phyloP scores from a whole-genome alignment of 768 basidiomycete genomes.

The Gloeopeniophorella convolvens region DNA sequence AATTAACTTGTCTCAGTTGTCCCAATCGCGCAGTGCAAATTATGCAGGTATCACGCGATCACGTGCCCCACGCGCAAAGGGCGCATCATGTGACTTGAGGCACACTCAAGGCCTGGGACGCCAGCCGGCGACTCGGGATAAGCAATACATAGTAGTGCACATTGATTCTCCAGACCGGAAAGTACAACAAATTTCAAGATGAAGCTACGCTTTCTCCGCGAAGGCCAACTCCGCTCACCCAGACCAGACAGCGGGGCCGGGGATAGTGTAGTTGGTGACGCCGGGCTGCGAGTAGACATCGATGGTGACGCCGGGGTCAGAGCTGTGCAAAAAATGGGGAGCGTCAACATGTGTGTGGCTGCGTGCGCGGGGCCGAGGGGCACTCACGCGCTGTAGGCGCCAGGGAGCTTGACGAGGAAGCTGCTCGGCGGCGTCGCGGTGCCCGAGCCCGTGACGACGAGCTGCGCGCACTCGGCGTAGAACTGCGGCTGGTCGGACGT shows the following conservation, averaged over 20 bases:
- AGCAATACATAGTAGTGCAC: too few species aligned
- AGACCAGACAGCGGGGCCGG: conserved; percentile 21
- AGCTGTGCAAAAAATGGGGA: too few species aligned
- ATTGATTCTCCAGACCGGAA: too few species aligned
- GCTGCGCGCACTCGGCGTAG: conserved; percentile 32
- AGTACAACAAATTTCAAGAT: too few species aligned
- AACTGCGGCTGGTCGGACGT: conserved; percentile 32
- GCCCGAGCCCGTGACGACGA: conserved; percentile 24
- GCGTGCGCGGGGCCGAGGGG: not conserved
- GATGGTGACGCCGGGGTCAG: conserved; percentile 29
- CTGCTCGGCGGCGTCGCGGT: conserved; percentile 17
- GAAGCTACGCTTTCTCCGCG: not conserved
- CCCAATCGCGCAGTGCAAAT: too few species aligned
- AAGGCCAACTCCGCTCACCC: not conserved
- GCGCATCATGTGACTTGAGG: too few species aligned
- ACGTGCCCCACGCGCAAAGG: too few species aligned
- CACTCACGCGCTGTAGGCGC: conserved; percentile 20
- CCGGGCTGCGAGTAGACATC: conserved; percentile 28
- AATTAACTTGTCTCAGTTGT: too few species aligned
- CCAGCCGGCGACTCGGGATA: too few species aligned
- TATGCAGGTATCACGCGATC: too few species aligned
- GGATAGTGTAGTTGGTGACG: conserved; percentile 31
- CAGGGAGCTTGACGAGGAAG: conserved; percentile 24
- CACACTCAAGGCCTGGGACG: too few species aligned
- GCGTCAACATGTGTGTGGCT: too few species aligned